Evolutionary conservation across 1,139 yeast genomes (phyloP).

Genomic region (Yamadazyma diospyri): DNA sequence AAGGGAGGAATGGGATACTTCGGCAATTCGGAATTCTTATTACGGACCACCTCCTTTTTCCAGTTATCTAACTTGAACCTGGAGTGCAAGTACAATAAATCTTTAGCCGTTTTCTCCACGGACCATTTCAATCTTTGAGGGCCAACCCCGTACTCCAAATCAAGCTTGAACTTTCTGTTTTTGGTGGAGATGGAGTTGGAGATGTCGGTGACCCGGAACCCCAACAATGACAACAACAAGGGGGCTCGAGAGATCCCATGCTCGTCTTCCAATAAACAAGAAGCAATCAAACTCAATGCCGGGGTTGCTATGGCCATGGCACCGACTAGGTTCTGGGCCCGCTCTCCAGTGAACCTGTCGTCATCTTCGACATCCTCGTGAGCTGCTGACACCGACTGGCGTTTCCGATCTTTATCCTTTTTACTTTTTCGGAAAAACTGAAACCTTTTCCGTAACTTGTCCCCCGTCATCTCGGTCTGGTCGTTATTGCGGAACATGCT

Average conservation of each 20-base stretch:
- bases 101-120: conserved; percentile 68
- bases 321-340: conserved; percentile 63
- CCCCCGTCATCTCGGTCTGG: conserved; percentile 1
- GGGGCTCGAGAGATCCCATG: conserved; percentile 80
- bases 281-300: conserved; percentile 71
- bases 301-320: conserved; percentile 75
- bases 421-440: conserved; percentile 23
- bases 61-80: conserved; percentile 53
- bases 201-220: conserved; percentile 58
- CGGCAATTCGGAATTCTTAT: conserved; percentile 25
- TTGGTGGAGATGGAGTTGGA: conserved; percentile 40
- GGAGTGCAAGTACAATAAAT: conserved; percentile 65
- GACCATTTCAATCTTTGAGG: conserved; percentile 78
- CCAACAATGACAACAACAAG: conserved; percentile 66
- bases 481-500: conserved; percentile 11
- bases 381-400: conserved; percentile 14
- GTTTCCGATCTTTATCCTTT: conserved; percentile 23
- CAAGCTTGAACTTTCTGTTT: conserved; percentile 58
- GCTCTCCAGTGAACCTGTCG: conserved; percentile 34
- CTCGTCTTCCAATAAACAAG: conserved; percentile 75
- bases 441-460: conserved; percentile 17
- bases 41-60: conserved; percentile 32
- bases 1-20: conserved; percentile 31
- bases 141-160: conserved; percentile 88
- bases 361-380: conserved; percentile 19